These are phyloP conservation scores for Moricandia moricandioides DNA, from an alignment of 345 rosid species.

Conservation along the genomic window DNA sequence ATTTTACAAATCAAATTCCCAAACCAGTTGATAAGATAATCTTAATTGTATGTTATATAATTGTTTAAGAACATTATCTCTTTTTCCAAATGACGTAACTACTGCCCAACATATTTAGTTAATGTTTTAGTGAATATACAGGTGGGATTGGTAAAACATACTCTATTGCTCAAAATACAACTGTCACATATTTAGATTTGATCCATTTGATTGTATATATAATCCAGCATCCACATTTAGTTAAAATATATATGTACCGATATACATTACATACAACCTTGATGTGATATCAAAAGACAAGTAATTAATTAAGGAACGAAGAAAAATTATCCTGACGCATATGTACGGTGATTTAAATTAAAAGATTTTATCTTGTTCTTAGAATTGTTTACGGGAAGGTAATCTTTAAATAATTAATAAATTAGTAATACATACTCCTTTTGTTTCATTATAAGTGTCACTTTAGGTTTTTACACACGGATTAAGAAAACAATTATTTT, in stretches of 20 bases:
- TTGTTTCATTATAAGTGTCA: too few species aligned
- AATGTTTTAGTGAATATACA: slow-evolving; percentile 24
- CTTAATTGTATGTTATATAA: neutral
- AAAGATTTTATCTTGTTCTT: too few species aligned
- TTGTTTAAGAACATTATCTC: slow-evolving; percentile 34
- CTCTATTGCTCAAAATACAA: slow-evolving; percentile 21
- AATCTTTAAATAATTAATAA: too few species aligned
- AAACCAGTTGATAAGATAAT: slow-evolving; percentile 2
- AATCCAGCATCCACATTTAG: neutral
- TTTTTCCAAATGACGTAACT: slow-evolving; percentile 18
- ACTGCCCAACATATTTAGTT: slow-evolving; percentile 6
- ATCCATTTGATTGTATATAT: slow-evolving; percentile 9
- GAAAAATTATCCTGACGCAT: too few species aligned
- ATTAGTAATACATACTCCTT: too few species aligned
- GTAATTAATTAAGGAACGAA: too few species aligned
- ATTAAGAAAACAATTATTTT: too few species aligned
- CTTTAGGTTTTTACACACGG: too few species aligned
- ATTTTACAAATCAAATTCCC: slow-evolving; percentile 15
- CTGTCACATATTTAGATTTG: slow-evolving; percentile 33
- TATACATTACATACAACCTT: too few species aligned
- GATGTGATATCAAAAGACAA: too few species aligned
- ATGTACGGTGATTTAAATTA: too few species aligned
- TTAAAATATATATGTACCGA: neutral
- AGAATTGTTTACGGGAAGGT: too few species aligned
- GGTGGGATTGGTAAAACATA: slow-evolving; percentile 26